phyloP scores from a whole-genome alignment of 805 yeast species.

The Torulaspora maleeae region DNA sequence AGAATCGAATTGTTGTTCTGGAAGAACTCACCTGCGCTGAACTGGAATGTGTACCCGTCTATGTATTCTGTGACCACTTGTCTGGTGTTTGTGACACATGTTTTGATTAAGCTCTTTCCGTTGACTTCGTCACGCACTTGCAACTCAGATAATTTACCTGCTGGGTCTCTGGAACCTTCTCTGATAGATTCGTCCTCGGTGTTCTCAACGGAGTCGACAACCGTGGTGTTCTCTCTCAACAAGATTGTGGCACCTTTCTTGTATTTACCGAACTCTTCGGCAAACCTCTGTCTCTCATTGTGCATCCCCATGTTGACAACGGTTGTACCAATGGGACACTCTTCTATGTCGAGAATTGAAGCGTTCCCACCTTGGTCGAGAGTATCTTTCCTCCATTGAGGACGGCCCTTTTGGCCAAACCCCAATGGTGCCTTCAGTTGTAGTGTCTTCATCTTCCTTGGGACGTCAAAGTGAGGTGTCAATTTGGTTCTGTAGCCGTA shows the following conservation, averaged over 20 bases:
- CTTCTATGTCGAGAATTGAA: constrained; percentile 83
- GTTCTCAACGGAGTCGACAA: constrained; percentile 27
- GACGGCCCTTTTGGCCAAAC: constrained; percentile 81
- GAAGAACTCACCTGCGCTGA: constrained; percentile 93
- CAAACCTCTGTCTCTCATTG: constrained; percentile 59
- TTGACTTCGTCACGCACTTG: constrained; percentile 31
- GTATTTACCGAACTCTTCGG: constrained; percentile 41
- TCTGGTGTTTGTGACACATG: constrained; percentile 75
- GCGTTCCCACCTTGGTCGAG: constrained; percentile 52
- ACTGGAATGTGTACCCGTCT: constrained; percentile 72
- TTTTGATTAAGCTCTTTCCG: constrained; percentile 44
- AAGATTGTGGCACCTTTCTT: constrained; percentile 84
- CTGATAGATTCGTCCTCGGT: constrained; percentile 35
- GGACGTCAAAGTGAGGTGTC: constrained; percentile 91
- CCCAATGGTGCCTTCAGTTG: constrained; percentile 68
- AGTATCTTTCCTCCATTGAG: constrained; percentile 53
- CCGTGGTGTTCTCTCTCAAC: constrained; percentile 69
- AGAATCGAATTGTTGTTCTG: constrained; percentile 91
- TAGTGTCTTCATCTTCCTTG: constrained; percentile 44
- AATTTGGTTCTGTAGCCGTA: constrained; percentile 83
- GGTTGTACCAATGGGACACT: constrained; percentile 82
- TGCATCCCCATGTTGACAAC: constrained; percentile 69
- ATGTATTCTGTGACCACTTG: constrained; percentile 75
- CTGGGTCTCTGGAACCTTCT: constrained; percentile 45
- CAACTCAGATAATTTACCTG: constrained; percentile 38